A percentile compares a stretch with the other conserved stretches of the same genome.
Conservation (phyloP, 2,329 filamentous ascomycete species). For the Ambrosiella beaveri region DNA sequence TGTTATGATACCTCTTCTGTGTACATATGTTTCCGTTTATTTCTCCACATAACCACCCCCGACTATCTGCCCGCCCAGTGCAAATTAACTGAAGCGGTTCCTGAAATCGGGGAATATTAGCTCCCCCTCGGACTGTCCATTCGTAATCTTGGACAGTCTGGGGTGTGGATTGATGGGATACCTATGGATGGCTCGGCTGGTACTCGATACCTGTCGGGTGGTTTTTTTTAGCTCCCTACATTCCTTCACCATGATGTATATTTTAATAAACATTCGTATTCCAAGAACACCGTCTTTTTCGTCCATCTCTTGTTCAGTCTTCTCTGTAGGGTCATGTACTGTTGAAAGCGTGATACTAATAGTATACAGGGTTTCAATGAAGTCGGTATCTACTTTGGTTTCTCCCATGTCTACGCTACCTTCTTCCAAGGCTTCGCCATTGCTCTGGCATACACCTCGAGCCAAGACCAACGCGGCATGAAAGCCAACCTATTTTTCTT, state of each 20-base stretch:
- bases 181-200: conserved; percentile 51
- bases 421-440: conserved; percentile 53
- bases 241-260: conserved; percentile 18
- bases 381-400: conserved; percentile 9
- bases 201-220: conserved; percentile 39
- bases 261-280: background rate
- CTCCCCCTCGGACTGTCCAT: conserved; percentile 45
- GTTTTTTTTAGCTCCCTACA: conserved; percentile 48
- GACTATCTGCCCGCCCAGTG: conserved; percentile 68
- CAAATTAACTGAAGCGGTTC: conserved; percentile 62
- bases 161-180: conserved; percentile 62
- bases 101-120: conserved; percentile 70
- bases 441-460: conserved; percentile 67
- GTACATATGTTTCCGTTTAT: conserved; percentile 10
- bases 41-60: conserved; percentile 22
- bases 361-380: conserved; percentile 10
- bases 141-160: conserved; percentile 48
- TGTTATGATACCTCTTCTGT: conserved; percentile 7
- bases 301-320: background rate
- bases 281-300: background rate
- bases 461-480: conserved; percentile 66
- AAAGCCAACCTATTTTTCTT: conserved; percentile 68
- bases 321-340: background rate
- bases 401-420: conserved; percentile 17
- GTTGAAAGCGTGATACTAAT: background rate